Percentiles rank a stretch among this genome's conserved stretches.
phyloP scores from a whole-genome alignment of 306 rosid species.

The Pterocarpus macrocarpus region DNA sequence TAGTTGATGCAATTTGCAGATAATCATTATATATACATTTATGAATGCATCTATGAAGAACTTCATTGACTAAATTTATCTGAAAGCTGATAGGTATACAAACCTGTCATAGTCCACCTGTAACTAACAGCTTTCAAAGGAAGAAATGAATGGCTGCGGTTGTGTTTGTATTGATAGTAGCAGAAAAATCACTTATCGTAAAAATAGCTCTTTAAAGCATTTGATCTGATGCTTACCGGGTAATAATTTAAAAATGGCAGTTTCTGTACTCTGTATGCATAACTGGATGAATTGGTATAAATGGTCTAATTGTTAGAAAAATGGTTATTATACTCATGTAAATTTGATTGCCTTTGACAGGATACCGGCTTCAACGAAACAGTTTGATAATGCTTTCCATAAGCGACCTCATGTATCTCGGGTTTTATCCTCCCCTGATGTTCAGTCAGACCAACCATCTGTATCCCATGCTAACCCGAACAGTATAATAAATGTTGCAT shows the following conservation, averaged over 20 bases:
- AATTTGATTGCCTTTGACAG: constrained; percentile 53
- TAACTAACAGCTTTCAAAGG: not conserved
- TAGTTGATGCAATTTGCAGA: constrained; percentile 10
- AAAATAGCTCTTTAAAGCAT: constrained; percentile 5
- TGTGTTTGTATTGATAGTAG: not conserved
- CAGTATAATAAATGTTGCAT: constrained; percentile 38
- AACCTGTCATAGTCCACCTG: not conserved
- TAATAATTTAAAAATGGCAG: not conserved
- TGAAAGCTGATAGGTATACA: not conserved
- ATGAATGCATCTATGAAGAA: not conserved
- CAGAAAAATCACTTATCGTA: not conserved
- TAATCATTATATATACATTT: not conserved
- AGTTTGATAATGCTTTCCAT: constrained; percentile 60
- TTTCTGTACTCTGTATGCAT: not conserved
- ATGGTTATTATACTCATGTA: not conserved
- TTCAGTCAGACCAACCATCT: constrained; percentile 60
- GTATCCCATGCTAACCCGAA: constrained; percentile 55
- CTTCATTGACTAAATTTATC: constrained; percentile 5
- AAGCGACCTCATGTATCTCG: constrained; percentile 61
- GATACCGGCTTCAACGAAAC: constrained; percentile 55
- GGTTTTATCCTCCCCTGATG: constrained; percentile 69
- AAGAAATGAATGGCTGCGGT: not conserved
- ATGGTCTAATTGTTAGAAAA: not conserved
- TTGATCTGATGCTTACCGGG: not conserved
- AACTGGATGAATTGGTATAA: not conserved